phyloP scores from a whole-genome alignment of 2,329 filamentous ascomycete genomes.

The Fonsecaea erecta region DNA sequence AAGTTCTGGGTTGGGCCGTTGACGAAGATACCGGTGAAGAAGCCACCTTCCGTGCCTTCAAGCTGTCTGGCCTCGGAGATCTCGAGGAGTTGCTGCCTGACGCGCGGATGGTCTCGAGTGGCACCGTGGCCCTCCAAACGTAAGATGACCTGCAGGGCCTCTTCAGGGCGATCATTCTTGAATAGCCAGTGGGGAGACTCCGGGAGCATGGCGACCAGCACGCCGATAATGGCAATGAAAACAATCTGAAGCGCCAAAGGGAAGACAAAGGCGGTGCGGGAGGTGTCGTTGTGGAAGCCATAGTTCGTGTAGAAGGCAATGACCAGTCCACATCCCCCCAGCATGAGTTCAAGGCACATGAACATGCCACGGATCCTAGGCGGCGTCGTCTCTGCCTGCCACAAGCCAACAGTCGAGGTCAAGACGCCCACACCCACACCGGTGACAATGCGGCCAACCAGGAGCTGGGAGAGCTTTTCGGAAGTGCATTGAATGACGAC shows the following conservation, averaged over 20 bases:
- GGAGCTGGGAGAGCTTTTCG: slow-evolving; percentile 47
- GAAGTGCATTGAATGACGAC: slow-evolving; percentile 49
- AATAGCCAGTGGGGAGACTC: slow-evolving; percentile 65
- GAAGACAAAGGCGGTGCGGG: not conserved
- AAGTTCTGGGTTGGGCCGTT: no score
- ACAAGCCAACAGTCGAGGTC: slow-evolving; percentile 46
- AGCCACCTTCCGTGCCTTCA: no score
- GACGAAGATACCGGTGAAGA: no score
- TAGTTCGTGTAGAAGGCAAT: slow-evolving; percentile 46
- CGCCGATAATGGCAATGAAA: not conserved
- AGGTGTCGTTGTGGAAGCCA: slow-evolving; percentile 37
- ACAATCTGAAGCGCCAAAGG: not conserved
- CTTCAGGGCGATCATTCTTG: slow-evolving; percentile 50
- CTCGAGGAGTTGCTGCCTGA: no score
- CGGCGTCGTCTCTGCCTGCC: slow-evolving; percentile 44
- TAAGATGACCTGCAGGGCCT: no score
- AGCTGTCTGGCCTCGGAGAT: no score
- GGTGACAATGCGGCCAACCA: slow-evolving; percentile 53
- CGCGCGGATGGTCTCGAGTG: no score
- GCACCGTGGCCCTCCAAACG: no score
- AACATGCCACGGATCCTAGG: slow-evolving; percentile 45
- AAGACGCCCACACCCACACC: slow-evolving; percentile 42
- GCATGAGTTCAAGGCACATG: slow-evolving; percentile 43
- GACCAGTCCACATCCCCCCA: slow-evolving; percentile 43
- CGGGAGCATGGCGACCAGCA: slow-evolving; percentile 53